These are phyloP conservation scores for Cordyceps pruinosa DNA, from an alignment of 2,329 filamentous ascomycete genomes.

Conservation along the genomic window DNA sequence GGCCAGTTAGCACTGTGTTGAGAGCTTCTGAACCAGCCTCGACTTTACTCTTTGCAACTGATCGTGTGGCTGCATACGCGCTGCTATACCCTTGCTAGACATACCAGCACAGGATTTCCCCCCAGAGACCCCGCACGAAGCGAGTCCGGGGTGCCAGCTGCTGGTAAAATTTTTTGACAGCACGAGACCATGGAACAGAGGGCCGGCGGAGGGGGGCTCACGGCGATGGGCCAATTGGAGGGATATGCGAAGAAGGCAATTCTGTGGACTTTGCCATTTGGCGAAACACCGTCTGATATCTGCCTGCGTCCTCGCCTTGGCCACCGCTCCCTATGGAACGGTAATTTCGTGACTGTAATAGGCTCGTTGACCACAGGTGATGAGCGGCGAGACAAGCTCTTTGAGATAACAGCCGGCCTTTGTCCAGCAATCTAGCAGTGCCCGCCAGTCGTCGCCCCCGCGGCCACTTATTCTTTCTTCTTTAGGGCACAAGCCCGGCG, in stretches of 20 bases:
- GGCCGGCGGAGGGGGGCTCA: not conserved
- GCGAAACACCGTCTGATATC: not conserved
- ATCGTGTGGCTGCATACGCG: constrained; percentile 4
- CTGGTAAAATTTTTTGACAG: constrained; percentile 7
- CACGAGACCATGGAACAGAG: constrained; percentile 6
- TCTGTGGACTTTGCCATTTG: not conserved
- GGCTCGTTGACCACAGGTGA: too few relatives aligned
- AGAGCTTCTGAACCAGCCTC: too few relatives aligned
- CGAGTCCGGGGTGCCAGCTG: constrained; percentile 2
- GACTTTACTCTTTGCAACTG: too few relatives aligned
- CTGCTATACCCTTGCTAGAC: not conserved
- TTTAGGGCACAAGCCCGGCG: constrained; percentile 12
- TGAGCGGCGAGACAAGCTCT: too few relatives aligned
- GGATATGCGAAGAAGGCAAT: not conserved
- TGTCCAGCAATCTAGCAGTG: not conserved
- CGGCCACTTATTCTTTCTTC: not conserved
- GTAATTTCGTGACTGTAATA: not conserved
- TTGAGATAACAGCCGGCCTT: not conserved
- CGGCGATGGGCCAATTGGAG: not conserved
- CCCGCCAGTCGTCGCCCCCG: not conserved
- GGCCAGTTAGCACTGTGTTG: too few relatives aligned
- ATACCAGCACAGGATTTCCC: not conserved
- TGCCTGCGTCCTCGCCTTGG: not conserved
- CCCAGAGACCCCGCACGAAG: constrained; percentile 1
- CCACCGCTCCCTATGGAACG: too few relatives aligned